Percentiles rank a stretch among this genome's conserved stretches.
Conservation (phyloP, 2,329 filamentous ascomycete genomes). For the Alternaria brassicae region DNA sequence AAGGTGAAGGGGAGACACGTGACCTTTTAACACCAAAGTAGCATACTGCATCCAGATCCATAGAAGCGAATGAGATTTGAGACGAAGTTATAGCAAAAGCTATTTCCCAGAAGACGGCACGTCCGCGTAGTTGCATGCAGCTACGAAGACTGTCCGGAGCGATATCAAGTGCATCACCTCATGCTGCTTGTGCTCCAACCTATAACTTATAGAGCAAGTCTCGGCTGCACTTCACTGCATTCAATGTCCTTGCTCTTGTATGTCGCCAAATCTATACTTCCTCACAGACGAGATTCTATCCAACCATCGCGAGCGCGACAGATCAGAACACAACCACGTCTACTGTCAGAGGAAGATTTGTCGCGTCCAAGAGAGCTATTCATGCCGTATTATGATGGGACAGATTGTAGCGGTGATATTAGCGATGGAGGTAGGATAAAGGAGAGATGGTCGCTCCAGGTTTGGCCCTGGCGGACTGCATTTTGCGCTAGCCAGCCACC, state of each 20-base stretch:
- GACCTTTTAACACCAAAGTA: neutral
- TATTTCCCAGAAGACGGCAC: neutral
- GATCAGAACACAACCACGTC: neutral
- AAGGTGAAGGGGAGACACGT: neutral
- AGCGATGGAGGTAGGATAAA: neutral
- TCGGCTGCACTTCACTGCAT: too few species aligned
- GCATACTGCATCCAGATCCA: neutral
- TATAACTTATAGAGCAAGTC: too few species aligned
- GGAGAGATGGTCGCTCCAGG: neutral
- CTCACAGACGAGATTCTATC: neutral
- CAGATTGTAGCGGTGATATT: neutral
- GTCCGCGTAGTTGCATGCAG: neutral
- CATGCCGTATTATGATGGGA: neutral
- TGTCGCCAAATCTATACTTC: neutral
- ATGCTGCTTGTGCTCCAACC: neutral
- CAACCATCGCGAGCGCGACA: neutral
- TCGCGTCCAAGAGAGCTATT: neutral
- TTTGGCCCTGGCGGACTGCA: neutral
- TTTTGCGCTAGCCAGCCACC: neutral
- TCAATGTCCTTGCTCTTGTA: neutral
- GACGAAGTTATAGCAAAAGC: neutral
- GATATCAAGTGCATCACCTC: neutral
- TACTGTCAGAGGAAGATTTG: neutral
- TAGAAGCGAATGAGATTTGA: neutral
- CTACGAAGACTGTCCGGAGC: neutral